These are phyloP conservation scores for Cercospora sp. DNA, from an alignment of 2,329 filamentous ascomycete genomes.

Conservation along the genomic window DNA sequence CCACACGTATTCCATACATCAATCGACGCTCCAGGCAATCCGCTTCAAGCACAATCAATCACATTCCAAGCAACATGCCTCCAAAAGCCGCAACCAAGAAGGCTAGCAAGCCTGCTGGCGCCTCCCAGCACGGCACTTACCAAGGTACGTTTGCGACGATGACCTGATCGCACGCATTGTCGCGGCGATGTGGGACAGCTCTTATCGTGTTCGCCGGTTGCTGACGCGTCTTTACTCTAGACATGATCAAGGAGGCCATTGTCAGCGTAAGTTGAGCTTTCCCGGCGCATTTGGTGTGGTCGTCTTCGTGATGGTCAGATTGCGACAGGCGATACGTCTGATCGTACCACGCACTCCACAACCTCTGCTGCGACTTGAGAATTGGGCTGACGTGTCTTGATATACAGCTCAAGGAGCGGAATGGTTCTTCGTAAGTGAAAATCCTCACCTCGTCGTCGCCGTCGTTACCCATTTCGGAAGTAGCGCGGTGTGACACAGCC, in stretches of 20 bases:
- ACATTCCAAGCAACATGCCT: conserved; percentile 25
- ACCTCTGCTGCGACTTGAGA: conserved; percentile 21
- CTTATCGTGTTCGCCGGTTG: conserved; percentile 40
- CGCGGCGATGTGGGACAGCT: conserved; percentile 20
- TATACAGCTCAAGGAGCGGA: conserved; percentile 67
- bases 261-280: conserved; percentile 63
- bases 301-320: conserved; percentile 23
- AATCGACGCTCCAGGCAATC: conserved; percentile 23
- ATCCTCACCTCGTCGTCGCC: conserved; percentile 31
- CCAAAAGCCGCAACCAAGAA: conserved; percentile 24
- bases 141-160: conserved; percentile 59
- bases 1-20: conserved; percentile 12
- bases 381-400: conserved; percentile 51
- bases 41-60: conserved; percentile 21
- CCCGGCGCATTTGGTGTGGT: conserved; percentile 45
- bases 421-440: conserved; percentile 65
- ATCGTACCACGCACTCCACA: conserved; percentile 15
- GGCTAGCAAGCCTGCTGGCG: conserved; percentile 44
- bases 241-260: conserved; percentile 74
- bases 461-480: conserved; percentile 22
- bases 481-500: conserved; percentile 19
- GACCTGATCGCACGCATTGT: conserved; percentile 20
- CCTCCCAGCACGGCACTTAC: conserved; percentile 64
- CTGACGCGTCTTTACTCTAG: conserved; percentile 57
- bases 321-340: conserved; percentile 28